A percentile compares a stretch with the other conserved stretches of the same genome.
Evolutionary conservation across 2,329 filamentous ascomycete genomes (phyloP).

Genomic region (Colletotrichum tamarilloi): DNA sequence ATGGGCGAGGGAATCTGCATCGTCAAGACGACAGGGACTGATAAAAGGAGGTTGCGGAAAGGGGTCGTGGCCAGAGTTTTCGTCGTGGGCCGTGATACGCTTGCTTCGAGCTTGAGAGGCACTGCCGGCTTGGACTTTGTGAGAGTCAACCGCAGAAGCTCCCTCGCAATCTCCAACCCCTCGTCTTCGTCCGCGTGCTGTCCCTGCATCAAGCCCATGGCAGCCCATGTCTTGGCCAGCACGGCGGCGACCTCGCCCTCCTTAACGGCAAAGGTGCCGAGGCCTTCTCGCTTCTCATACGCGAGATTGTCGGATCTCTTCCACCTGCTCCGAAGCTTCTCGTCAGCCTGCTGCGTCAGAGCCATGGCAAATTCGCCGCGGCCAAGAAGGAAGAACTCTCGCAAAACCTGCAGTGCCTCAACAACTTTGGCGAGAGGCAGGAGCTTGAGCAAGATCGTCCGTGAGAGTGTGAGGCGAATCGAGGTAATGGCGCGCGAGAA

Average conservation of each 20-base stretch:
- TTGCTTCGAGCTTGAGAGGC: constrained; percentile 50
- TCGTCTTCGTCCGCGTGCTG: constrained; percentile 82
- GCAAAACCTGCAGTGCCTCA: constrained; percentile 80
- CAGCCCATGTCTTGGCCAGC: constrained; percentile 81
- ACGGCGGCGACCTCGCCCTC: constrained; percentile 87
- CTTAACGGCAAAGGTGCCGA: constrained; percentile 78
- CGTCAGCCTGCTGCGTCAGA: constrained; percentile 86
- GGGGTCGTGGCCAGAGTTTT: constrained; percentile 60
- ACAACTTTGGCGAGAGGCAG: constrained; percentile 82
- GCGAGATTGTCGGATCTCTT: constrained; percentile 69
- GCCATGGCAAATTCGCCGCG: constrained; percentile 92
- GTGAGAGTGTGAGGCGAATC: constrained; percentile 84
- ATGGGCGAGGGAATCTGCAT: constrained; percentile 82
- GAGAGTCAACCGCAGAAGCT: constrained; percentile 76
- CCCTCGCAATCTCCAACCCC: constrained; percentile 83
- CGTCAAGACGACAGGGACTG: constrained; percentile 76
- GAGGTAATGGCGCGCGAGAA: constrained; percentile 79
- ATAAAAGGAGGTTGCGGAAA: constrained; percentile 86
- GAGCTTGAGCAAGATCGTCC: constrained; percentile 84
- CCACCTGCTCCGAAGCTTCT: constrained; percentile 80
- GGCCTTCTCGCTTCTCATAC: constrained; percentile 66
- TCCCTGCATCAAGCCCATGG: constrained; percentile 79
- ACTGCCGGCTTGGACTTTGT: constrained; percentile 58
- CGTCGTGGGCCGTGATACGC: constrained; percentile 41
- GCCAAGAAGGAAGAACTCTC: constrained; percentile 88